These are phyloP conservation scores for Alliaria petiolata DNA, from an alignment of 345 rosid species.

Conservation along the genomic window DNA sequence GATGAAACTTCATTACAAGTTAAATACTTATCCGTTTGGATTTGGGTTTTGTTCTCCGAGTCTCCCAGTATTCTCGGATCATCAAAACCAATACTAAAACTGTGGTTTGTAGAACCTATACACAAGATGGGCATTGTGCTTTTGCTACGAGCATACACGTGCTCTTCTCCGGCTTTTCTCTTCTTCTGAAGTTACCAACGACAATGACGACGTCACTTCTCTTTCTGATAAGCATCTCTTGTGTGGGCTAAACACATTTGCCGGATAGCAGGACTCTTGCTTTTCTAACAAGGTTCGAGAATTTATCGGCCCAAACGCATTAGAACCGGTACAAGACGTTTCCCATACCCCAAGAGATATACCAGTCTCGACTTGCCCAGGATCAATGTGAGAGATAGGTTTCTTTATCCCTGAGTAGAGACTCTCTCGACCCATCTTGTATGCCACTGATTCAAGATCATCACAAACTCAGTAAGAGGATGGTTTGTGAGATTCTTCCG, in stretches of 20 bases:
- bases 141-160: conserved; percentile 13
- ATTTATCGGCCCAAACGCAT: conserved; percentile 26
- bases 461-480: conserved; percentile 1
- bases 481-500: conserved; percentile 28
- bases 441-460: not conserved
- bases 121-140: too few species aligned
- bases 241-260: conserved; percentile 58
- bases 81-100: not conserved
- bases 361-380: conserved; percentile 28
- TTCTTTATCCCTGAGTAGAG: conserved; percentile 13
- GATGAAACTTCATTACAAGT: not conserved
- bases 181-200: conserved; percentile 38
- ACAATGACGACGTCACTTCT: conserved; percentile 39
- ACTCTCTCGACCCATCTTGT: not conserved
- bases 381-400: not conserved
- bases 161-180: conserved; percentile 20
- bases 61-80: not conserved
- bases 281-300: conserved; percentile 26
- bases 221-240: conserved; percentile 64
- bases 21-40: not conserved
- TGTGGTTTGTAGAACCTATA: not conserved
- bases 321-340: conserved; percentile 41
- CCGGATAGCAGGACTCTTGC: not conserved
- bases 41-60: not conserved
- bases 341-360: conserved; percentile 47